These are phyloP conservation scores for Roridomyces roridus DNA, from an alignment of 768 basidiomycete species.

Conservation along the genomic window DNA sequence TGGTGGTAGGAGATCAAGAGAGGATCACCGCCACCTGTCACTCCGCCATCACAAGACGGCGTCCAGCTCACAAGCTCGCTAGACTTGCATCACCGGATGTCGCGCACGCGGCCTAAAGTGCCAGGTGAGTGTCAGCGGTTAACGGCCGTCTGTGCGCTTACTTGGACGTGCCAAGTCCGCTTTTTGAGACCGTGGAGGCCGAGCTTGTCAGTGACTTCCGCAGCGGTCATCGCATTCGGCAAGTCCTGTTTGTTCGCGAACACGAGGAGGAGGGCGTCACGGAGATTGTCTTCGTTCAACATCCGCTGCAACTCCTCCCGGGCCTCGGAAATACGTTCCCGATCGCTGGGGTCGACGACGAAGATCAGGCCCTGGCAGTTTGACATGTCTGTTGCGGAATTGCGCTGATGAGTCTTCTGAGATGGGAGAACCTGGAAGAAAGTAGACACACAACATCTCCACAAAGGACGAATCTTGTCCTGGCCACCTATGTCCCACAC, in stretches of 20 bases:
- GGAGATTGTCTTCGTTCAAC: constrained; percentile 99
- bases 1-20: no score
- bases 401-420: constrained; percentile 28
- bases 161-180: constrained; percentile 98
- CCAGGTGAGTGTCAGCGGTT: constrained; percentile 16
- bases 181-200: constrained; percentile 97
- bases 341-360: constrained; percentile 98
- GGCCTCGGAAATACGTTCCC: constrained; percentile 99
- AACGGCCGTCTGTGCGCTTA: constrained; percentile 39
- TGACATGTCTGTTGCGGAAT: constrained; percentile 84
- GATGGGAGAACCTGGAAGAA: constrained; percentile 25
- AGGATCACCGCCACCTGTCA: no score
- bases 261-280: constrained; percentile 96
- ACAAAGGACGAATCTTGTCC: constrained; percentile 99
- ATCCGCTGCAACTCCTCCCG: constrained; percentile 99
- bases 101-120: constrained; percentile 92
- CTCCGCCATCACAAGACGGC: no score
- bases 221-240: constrained; percentile 99
- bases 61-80: no score
- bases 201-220: constrained; percentile 99
- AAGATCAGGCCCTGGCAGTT: constrained; percentile 99
- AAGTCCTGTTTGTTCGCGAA: constrained; percentile 99
- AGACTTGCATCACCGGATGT: constrained; percentile 98
- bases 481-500: constrained; percentile 99
- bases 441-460: constrained; percentile 94